Percentiles rank a stretch among this genome's conserved stretches.
These are phyloP conservation scores for Calonectria montana DNA, from an alignment of 2,329 filamentous ascomycete genomes.

Conservation along the genomic window DNA sequence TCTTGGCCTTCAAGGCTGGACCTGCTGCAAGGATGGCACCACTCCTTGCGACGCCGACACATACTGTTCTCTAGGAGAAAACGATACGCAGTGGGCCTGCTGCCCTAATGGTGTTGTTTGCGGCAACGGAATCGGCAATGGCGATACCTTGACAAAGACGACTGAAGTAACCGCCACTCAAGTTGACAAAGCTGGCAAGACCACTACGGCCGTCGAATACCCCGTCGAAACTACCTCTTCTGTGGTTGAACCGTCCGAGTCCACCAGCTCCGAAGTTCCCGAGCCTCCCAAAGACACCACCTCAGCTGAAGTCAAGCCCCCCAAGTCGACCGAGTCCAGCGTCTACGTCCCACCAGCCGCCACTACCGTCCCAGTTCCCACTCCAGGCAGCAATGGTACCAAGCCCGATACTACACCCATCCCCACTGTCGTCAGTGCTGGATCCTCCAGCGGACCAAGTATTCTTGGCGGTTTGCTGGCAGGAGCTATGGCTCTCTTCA, in stretches of 20 bases:
- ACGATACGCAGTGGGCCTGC: background rate
- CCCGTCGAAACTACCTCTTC: background rate
- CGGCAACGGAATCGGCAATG: background rate
- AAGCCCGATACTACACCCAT: background rate
- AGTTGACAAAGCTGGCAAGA: background rate
- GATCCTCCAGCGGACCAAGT: background rate
- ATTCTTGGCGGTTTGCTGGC: background rate
- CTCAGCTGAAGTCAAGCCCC: background rate
- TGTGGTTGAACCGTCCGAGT: background rate
- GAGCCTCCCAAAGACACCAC: background rate
- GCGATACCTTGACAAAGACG: background rate
- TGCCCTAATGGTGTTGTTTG: background rate
- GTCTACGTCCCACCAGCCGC: background rate
- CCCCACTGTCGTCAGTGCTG: background rate
- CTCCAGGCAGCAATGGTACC: background rate
- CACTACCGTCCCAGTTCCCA: background rate
- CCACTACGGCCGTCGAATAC: background rate
- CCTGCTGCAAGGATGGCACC: background rate
- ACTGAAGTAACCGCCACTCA: background rate
- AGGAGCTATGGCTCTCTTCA: background rate
- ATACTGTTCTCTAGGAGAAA: background rate
- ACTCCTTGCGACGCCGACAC: background rate
- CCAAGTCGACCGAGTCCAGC: background rate
- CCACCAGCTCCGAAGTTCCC: background rate
- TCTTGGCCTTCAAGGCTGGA: background rate